These are phyloP conservation scores for Fusarium pilosicola DNA, from an alignment of 2,329 filamentous ascomycete genomes.

Conservation along the genomic window DNA sequence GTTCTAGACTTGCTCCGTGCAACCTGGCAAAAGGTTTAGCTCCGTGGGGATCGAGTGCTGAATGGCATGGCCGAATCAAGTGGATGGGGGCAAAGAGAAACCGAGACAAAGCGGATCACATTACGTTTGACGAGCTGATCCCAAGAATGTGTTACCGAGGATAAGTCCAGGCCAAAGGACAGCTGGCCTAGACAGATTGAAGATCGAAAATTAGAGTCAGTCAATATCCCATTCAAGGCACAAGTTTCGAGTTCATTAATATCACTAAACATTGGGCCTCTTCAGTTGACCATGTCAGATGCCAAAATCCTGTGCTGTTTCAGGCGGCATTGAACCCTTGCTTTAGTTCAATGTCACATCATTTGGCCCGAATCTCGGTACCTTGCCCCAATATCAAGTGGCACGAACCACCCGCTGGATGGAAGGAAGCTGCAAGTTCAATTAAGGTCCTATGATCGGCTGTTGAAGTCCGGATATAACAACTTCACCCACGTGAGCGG, in stretches of 20 bases:
- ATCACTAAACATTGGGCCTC: not conserved
- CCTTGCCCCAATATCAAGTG: not conserved
- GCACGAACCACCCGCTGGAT: not conserved
- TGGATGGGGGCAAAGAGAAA: constrained; percentile 13
- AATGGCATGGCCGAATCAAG: constrained; percentile 6
- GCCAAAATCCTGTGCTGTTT: not conserved
- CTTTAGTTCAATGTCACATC: constrained; percentile 6
- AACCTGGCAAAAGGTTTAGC: constrained; percentile 18
- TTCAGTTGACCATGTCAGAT: not conserved
- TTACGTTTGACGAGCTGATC: constrained; percentile 21
- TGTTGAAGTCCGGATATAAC: constrained; percentile 14
- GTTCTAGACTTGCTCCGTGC: constrained; percentile 5
- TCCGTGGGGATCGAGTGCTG: constrained; percentile 20
- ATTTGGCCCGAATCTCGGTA: constrained; percentile 10
- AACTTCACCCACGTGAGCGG: constrained; percentile 9
- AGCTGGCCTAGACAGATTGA: not conserved
- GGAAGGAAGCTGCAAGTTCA: not conserved
- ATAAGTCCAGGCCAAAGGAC: not conserved
- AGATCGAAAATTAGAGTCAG: not conserved
- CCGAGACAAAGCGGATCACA: constrained; percentile 2
- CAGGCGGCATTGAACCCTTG: not conserved
- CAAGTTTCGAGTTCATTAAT: not conserved
- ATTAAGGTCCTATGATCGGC: constrained; percentile 32
- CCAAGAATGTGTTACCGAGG: constrained; percentile 12
- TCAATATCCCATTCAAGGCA: not conserved